These are phyloP conservation scores for Aureobasidium subglaciale DNA, from an alignment of 2,329 filamentous ascomycete genomes.

Conservation along the genomic window DNA sequence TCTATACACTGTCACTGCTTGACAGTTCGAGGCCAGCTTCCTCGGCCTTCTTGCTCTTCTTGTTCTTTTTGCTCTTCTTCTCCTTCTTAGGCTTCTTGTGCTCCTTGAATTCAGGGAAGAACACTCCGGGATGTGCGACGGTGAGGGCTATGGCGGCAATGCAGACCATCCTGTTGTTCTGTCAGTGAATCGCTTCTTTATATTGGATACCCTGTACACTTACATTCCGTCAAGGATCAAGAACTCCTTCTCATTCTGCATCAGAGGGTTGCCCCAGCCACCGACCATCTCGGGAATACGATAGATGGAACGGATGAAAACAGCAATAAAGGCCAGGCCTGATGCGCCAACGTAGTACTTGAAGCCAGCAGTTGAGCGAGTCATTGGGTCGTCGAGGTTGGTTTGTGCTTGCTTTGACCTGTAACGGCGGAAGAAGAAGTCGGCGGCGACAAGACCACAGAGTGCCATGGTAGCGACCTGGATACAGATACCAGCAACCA, in stretches of 20 bases:
- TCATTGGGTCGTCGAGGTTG: neutral
- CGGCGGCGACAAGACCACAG: slow-evolving; percentile 35
- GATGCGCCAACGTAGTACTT: slow-evolving; percentile 50
- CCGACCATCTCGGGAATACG: slow-evolving; percentile 46
- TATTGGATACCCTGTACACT: slow-evolving; percentile 21
- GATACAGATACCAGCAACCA: slow-evolving; percentile 39
- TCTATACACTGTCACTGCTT: slow-evolving; percentile 8
- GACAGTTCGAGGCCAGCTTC: slow-evolving; percentile 1
- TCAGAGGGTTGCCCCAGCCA: slow-evolving; percentile 41
- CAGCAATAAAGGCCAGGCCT: slow-evolving; percentile 51
- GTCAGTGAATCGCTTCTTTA: neutral
- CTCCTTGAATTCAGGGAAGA: slow-evolving; percentile 28
- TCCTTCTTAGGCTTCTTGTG: neutral
- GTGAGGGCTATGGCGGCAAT: slow-evolving; percentile 36
- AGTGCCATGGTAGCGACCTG: slow-evolving; percentile 39
- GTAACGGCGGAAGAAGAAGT: slow-evolving; percentile 29
- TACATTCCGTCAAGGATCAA: slow-evolving; percentile 43
- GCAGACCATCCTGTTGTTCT: slow-evolving; percentile 37
- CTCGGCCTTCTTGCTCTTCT: neutral
- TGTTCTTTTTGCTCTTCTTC: neutral
- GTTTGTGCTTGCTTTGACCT: neutral
- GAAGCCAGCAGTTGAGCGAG: slow-evolving; percentile 32
- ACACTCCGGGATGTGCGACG: slow-evolving; percentile 39
- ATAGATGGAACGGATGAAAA: slow-evolving; percentile 55
- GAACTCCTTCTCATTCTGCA: slow-evolving; percentile 42